Evolutionary conservation across 306 rosid genomes (phyloP), one percentile per base, ranked within the genome.

Genomic region (Corylus americana): DNA sequence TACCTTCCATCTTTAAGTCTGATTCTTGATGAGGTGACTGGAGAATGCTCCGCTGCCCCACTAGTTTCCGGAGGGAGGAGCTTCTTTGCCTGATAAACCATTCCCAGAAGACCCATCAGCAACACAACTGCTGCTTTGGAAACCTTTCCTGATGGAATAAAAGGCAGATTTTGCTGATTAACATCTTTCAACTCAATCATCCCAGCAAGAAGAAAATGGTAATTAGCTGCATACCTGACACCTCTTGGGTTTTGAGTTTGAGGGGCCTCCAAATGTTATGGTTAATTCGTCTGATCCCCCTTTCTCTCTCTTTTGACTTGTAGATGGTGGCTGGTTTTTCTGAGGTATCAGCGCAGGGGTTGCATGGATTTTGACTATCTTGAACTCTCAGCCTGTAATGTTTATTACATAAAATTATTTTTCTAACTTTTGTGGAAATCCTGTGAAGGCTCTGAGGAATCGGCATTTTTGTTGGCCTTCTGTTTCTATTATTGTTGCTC

Each of bases 21-120:
- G 78, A 88, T 85, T 81, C 87, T 85, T 8, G 79, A 81, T 4
- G 89, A 78, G 68, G 83, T 67, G 8, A 20, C 48, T 16, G 76
- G 51, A 77, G 77, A 76, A 55, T 78, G 72, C 55, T 78, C 71
- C 22, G 11, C 66, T 29, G 72, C 17, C 6, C 51, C 86, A 50
- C 25, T 48, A 13, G 45, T 79, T 58, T 74, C 77, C 7, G 87
- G 48, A 5, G 87, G 85, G 54, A 75, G 84, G n/a, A 74, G 75
- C 61, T 84, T 82, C 48, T 88, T 79, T 18, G 86, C 91, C 86
- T 88, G 88, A 78, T 88, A 89, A 85, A 85, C 83, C 91, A 90
- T 87, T 84, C 98, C 98, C 48, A 91, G 77, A 78, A 91, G 84
- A 75, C 94, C 93, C 61, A 91, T 82, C 79, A 89, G 67, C 91